Percentiles rank a stretch among this genome's conserved stretches.
Conservation (phyloP, 768 basidiomycete species). For the Sarcodon sp. region DNA sequence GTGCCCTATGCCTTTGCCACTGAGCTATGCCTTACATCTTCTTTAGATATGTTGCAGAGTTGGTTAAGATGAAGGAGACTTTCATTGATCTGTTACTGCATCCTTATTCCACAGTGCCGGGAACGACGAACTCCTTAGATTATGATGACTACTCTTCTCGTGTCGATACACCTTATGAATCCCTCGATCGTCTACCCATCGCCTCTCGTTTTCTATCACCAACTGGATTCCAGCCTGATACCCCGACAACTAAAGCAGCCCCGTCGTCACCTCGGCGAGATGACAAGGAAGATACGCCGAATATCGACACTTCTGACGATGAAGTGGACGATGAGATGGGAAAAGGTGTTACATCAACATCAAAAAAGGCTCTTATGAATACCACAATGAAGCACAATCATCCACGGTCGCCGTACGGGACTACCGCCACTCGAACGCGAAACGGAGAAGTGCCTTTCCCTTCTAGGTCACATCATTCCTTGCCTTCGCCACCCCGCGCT, state of each 20-base stretch:
- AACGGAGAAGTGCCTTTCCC: constrained; percentile 57
- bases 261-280: constrained; percentile 25
- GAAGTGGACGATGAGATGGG: constrained; percentile 39
- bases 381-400: constrained; percentile 44
- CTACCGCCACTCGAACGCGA: constrained; percentile 27
- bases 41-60: constrained; percentile 80
- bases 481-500: constrained; percentile 50
- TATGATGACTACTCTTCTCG: constrained; percentile 52
- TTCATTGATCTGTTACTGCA: constrained; percentile 87
- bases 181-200: constrained; percentile 70
- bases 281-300: constrained; percentile 40
- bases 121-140: constrained; percentile 44
- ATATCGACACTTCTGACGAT: constrained; percentile 66
- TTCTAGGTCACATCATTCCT: constrained; percentile 66
- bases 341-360: constrained; percentile 23
- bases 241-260: constrained; percentile 21
- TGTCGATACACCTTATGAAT: constrained; percentile 54
- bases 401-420: constrained; percentile 68
- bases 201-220: constrained; percentile 88
- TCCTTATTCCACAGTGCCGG: constrained; percentile 54
- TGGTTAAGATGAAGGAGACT: constrained; percentile 85
- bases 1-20: constrained; percentile 11
- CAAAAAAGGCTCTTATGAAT: constrained; percentile 15
- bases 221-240: constrained; percentile 29
- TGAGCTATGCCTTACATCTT: constrained; percentile 7